phyloP scores from a whole-genome alignment of 2,329 filamentous ascomycete species.

The Colletotrichum agaves region DNA sequence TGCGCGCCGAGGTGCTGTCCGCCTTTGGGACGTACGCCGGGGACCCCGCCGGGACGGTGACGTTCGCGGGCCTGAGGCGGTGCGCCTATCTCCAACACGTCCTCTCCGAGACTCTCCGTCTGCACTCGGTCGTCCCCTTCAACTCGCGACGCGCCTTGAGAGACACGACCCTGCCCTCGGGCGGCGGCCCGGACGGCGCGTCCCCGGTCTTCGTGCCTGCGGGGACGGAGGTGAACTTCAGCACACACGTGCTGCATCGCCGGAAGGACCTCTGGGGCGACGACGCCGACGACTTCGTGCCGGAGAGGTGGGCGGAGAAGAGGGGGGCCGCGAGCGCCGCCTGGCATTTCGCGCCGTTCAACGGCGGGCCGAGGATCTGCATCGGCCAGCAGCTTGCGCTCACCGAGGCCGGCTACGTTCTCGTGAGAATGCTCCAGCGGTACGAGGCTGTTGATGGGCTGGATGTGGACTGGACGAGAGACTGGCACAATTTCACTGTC shows the following conservation, averaged over 20 bases:
- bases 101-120: constrained; percentile 45
- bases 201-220: constrained; percentile 45
- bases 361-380: constrained; percentile 50
- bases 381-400: constrained; percentile 49
- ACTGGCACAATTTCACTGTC: constrained; percentile 29
- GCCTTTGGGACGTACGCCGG: constrained; percentile 18
- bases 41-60: constrained; percentile 5
- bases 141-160: constrained; percentile 46
- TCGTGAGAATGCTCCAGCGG: constrained; percentile 41
- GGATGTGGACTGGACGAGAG: constrained; percentile 13
- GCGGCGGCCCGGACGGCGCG: constrained; percentile 49
- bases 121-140: constrained; percentile 48
- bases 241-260: constrained; percentile 46
- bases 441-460: constrained; percentile 37
- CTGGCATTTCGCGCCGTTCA: constrained; percentile 51
- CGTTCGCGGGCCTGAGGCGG: constrained; percentile 39
- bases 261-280: constrained; percentile 49
- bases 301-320: constrained; percentile 50
- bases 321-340: constrained; percentile 37
- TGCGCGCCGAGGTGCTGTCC: constrained; percentile 34
- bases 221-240: constrained; percentile 45
- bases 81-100: constrained; percentile 42
- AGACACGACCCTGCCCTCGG: constrained; percentile 48
- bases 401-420: constrained; percentile 42
- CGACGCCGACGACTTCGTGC: constrained; percentile 49